Conservation (phyloP, 345 rosid species). For the Syzygium oleosum region DNA sequence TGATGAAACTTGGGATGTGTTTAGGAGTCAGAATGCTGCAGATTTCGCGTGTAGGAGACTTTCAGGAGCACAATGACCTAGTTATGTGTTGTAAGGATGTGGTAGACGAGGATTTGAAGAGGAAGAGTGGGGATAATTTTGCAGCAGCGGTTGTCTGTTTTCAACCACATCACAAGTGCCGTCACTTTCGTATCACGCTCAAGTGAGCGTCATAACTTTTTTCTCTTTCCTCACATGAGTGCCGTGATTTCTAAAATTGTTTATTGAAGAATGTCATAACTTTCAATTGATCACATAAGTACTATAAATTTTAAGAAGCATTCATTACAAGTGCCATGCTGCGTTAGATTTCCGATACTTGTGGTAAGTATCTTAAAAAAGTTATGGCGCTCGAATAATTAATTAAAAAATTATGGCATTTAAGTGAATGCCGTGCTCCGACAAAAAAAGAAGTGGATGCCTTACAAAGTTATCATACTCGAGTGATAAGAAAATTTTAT, state of each 20-base stretch:
- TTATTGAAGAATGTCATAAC: not conserved
- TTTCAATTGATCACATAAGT: too few relatives aligned
- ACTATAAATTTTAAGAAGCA: too few relatives aligned
- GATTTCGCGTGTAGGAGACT: slow-evolving; percentile 83
- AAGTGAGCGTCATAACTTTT: not conserved
- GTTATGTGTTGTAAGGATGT: slow-evolving; percentile 62
- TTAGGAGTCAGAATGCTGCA: slow-evolving; percentile 75
- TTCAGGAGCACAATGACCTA: slow-evolving; percentile 76
- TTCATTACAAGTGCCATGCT: not conserved
- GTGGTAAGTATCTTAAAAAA: not conserved
- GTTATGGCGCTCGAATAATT: not conserved
- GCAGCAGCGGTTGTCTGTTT: slow-evolving; percentile 72
- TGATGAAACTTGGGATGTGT: slow-evolving; percentile 93
- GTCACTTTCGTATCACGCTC: too few relatives aligned
- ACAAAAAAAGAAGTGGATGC: too few relatives aligned
- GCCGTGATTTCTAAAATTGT: not conserved
- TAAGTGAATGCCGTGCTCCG: too few relatives aligned
- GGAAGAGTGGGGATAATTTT: slow-evolving; percentile 80
- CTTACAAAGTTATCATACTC: not conserved
- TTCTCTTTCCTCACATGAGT: accelerated
- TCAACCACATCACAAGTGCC: slow-evolving; percentile 17
- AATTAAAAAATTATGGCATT: too few relatives aligned
- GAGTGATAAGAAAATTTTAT: not conserved
- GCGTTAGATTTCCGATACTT: not conserved
- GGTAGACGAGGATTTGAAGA: slow-evolving; percentile 74